Evolutionary conservation across 2,329 filamentous ascomycete species (phyloP).

Genomic region (Fusarium annulatum): DNA sequence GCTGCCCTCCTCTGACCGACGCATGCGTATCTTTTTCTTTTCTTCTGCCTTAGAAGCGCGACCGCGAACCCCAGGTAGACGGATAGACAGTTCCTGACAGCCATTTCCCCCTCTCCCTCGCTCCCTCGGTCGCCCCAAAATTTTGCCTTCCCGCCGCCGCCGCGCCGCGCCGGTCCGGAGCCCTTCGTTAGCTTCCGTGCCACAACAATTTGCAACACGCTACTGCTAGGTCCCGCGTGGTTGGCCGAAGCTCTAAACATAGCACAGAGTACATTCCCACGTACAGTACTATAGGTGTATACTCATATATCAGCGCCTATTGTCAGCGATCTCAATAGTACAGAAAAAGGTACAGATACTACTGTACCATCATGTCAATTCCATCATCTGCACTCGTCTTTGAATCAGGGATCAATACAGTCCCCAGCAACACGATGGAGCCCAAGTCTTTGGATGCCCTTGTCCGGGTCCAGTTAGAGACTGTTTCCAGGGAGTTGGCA

Average conservation of each 20-base stretch:
- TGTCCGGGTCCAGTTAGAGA: slow-evolving; percentile 45
- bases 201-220: slow-evolving; percentile 39
- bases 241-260: slow-evolving; percentile 36
- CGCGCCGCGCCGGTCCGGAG: slow-evolving; percentile 40
- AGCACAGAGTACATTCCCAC: slow-evolving; percentile 28
- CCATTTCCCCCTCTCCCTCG: slow-evolving; percentile 18
- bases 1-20: slow-evolving; percentile 29
- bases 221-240: slow-evolving; percentile 43
- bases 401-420: slow-evolving; percentile 44
- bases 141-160: slow-evolving; percentile 40
- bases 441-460: slow-evolving; percentile 43
- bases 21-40: slow-evolving; percentile 38
- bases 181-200: slow-evolving; percentile 42
- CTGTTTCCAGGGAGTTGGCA: slow-evolving; percentile 41
- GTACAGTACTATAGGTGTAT: slow-evolving; percentile 13
- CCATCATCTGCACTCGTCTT: slow-evolving; percentile 45
- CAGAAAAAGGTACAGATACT: slow-evolving; percentile 19
- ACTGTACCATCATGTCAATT: slow-evolving; percentile 41
- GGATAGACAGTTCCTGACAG: slow-evolving; percentile 13
- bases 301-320: slow-evolving; percentile 23
- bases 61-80: slow-evolving; percentile 29
- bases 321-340: slow-evolving; percentile 30
- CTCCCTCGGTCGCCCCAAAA: slow-evolving; percentile 29
- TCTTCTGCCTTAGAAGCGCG: slow-evolving; percentile 41
- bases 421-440: slow-evolving; percentile 24